These are phyloP conservation scores for Colletotrichum endophyticum DNA, from an alignment of 2,329 filamentous ascomycete species.

Conservation along the genomic window DNA sequence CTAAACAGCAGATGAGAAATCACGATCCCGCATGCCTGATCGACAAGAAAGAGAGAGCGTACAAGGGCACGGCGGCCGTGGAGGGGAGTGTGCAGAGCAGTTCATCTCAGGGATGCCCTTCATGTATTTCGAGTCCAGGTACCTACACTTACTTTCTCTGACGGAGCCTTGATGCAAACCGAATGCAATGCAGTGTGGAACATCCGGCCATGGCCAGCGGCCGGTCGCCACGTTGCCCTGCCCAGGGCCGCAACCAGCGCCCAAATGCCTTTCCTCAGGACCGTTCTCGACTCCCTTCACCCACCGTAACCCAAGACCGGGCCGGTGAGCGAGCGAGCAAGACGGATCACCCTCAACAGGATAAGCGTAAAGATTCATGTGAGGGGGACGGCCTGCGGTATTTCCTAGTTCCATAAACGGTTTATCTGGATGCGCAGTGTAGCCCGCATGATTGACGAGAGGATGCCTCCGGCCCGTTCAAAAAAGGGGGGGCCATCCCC, in stretches of 20 bases:
- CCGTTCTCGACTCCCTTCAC: background rate
- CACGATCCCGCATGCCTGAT: slow-evolving; percentile 1
- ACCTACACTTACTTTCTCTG: background rate
- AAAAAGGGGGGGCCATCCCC: background rate
- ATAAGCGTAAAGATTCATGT: slow-evolving; percentile 20
- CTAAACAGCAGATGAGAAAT: background rate
- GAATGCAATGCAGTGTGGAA: slow-evolving; percentile 21
- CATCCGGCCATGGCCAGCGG: slow-evolving; percentile 21
- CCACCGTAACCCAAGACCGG: background rate
- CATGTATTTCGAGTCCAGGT: background rate
- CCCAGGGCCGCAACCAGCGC: slow-evolving; percentile 8
- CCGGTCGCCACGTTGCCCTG: slow-evolving; percentile 23
- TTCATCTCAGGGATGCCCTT: background rate
- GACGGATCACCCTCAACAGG: background rate
- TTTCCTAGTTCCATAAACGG: slow-evolving; percentile 9
- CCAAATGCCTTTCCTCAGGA: background rate
- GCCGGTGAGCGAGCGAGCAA: background rate
- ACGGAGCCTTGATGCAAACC: background rate
- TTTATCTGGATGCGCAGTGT: background rate
- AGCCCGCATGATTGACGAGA: background rate
- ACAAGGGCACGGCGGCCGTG: background rate
- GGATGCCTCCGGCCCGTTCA: background rate
- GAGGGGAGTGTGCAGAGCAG: background rate
- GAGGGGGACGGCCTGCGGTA: slow-evolving; percentile 26
- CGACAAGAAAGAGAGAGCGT: background rate